Percentiles rank a stretch among this genome's conserved stretches.
phyloP scores from a whole-genome alignment of 2,329 filamentous ascomycete species.

The Sclerotinia trifoliorum region DNA sequence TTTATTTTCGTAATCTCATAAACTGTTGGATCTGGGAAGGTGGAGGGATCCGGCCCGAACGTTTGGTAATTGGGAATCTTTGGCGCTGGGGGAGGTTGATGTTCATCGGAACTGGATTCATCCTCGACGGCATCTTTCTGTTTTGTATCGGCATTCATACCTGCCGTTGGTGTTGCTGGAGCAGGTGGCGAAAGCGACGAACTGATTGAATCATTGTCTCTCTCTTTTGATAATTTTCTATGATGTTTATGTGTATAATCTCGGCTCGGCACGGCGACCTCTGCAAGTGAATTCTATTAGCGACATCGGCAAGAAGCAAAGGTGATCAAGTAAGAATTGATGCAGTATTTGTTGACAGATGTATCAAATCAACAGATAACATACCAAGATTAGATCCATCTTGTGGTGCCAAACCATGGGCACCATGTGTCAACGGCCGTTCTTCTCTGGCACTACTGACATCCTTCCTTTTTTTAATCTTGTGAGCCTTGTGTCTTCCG shows the following conservation, averaged over 20 bases:
- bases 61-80: slow-evolving; percentile 69
- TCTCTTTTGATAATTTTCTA: slow-evolving; percentile 23
- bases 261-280: slow-evolving; percentile 30
- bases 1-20: slow-evolving; percentile 84
- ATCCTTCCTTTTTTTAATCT: slow-evolving; percentile 79
- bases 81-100: slow-evolving; percentile 60
- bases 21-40: slow-evolving; percentile 86
- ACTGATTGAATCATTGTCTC: slow-evolving; percentile 52
- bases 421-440: slow-evolving; percentile 58
- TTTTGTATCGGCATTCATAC: slow-evolving; percentile 61
- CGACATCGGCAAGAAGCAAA: not conserved
- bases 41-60: slow-evolving; percentile 88
- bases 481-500: slow-evolving; percentile 53
- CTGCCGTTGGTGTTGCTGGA: slow-evolving; percentile 44
- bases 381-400: slow-evolving; percentile 61
- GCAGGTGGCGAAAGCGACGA: slow-evolving; percentile 60
- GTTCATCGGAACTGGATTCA: slow-evolving; percentile 52
- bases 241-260: slow-evolving; percentile 27
- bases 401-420: slow-evolving; percentile 62
- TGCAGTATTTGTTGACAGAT: not conserved
- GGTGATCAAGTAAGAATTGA: not conserved
- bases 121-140: slow-evolving; percentile 47
- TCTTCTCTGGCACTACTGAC: slow-evolving; percentile 60
- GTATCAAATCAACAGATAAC: slow-evolving; percentile 28
- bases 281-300: slow-evolving; percentile 24